Conservation (phyloP, 2,329 filamentous ascomycete genomes). For the Talaromyces sp. region DNA sequence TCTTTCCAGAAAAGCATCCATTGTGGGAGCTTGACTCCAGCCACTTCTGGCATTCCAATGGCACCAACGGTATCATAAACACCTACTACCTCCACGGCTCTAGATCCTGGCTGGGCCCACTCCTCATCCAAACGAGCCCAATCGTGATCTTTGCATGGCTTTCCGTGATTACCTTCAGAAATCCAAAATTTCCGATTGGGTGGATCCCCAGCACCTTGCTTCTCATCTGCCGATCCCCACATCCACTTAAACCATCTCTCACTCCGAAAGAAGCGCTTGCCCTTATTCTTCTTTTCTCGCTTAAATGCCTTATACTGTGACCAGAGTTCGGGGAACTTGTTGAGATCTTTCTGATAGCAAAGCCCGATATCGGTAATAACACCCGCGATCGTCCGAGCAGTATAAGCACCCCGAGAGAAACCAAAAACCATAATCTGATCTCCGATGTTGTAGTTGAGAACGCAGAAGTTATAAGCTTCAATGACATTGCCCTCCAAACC, state of each 20-base stretch:
- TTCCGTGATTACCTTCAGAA: background rate
- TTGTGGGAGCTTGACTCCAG: constrained; percentile 21
- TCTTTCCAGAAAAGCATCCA: background rate
- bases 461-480: constrained; percentile 26
- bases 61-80: constrained; percentile 39
- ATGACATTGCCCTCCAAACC: constrained; percentile 24
- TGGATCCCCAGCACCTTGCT: constrained; percentile 14
- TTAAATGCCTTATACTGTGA: constrained; percentile 18
- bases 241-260: constrained; percentile 26
- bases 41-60: constrained; percentile 34
- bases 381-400: constrained; percentile 24
- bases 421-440: constrained; percentile 28
- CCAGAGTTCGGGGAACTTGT: constrained; percentile 25
- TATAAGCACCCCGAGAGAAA: constrained; percentile 24
- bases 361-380: constrained; percentile 25
- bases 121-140: constrained; percentile 11
- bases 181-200: background rate
- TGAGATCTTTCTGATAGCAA: constrained; percentile 19
- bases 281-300: background rate
- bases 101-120: constrained; percentile 14
- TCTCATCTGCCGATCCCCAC: constrained; percentile 22
- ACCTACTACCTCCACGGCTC: constrained; percentile 32
- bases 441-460: constrained; percentile 21
- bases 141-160: constrained; percentile 3
- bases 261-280: constrained; percentile 22